Conservation (phyloP, 805 yeast species). For the Ogataea philodendri region DNA sequence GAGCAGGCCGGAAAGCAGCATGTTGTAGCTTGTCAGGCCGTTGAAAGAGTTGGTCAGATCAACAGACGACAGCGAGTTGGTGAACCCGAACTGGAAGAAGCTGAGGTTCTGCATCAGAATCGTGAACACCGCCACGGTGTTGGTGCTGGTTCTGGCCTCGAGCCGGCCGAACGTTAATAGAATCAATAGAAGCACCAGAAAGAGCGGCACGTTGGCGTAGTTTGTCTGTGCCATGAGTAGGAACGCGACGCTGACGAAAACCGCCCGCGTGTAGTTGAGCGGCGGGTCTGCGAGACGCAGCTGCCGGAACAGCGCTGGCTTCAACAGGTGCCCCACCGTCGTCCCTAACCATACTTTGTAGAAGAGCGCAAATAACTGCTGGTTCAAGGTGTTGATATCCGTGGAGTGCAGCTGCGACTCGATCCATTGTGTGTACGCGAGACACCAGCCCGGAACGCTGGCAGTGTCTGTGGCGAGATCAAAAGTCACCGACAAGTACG, state of each 20-base stretch:
- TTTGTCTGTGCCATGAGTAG: conserved; percentile 56
- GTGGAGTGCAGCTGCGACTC: conserved; percentile 32
- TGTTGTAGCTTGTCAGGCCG: conserved; percentile 71
- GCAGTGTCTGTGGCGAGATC: conserved; percentile 19
- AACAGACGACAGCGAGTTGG: conserved; percentile 88
- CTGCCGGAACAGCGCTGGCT: conserved; percentile 17
- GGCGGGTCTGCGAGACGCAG: background rate
- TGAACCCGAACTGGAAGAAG: conserved; percentile 85
- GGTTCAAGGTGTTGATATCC: conserved; percentile 29
- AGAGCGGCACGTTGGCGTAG: conserved; percentile 52
- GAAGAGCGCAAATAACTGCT: conserved; percentile 22
- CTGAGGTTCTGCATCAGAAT: conserved; percentile 68
- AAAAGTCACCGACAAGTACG: conserved; percentile 29
- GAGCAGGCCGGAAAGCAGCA: conserved; percentile 68
- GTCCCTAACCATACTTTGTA: conserved; percentile 14
- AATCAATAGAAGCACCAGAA: conserved; percentile 32
- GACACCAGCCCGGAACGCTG: conserved; percentile 27
- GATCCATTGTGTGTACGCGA: conserved; percentile 29
- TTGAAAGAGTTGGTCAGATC: conserved; percentile 91
- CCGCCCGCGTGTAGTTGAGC: conserved; percentile 33
- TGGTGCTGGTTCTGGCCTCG: conserved; percentile 18
- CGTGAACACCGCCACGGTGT: conserved; percentile 32
- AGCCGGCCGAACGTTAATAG: conserved; percentile 28
- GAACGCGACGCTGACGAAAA: conserved; percentile 37
- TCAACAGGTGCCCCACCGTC: conserved; percentile 9